Evolutionary conservation across 2,329 filamentous ascomycete species (phyloP), one percentile per base, ranked within the genome.

Genomic region (Plectosphaerella sp.): DNA sequence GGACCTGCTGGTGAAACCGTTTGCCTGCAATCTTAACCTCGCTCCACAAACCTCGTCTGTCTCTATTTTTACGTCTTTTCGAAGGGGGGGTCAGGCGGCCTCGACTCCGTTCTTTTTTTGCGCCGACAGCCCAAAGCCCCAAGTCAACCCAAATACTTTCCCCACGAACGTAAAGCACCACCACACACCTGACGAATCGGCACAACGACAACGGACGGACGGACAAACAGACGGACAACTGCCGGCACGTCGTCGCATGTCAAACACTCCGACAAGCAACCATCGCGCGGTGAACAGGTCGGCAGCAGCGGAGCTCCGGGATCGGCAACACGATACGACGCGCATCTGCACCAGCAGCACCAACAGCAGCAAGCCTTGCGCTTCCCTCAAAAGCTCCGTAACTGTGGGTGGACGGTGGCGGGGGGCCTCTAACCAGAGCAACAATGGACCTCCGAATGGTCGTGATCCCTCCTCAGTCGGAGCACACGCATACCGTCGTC

Each of bases 401-500:
- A 18, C 41, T 43, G 41, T n/a, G 41, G 41, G 41, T 22, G 41
- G 41, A 43, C 16, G 41, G 28, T 33, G 28, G 41, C 41, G 41
- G 41, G 41, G 41, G 41, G 41, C 41, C 16, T 43, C 16, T 3
- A 43, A 18, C 7, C 41, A 33, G n/a, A 43, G n/a, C n/a, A 41
- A 41, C 28, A 37, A 56, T 52, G 54, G 46, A 53, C 36, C 51
- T 50, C 14, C 18, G 51, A 22, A 25, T 54, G 16, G 36, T 56
- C 46, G 51, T 54, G 33, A 50, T 57, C 41, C 53, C 51, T 18
- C 58, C 59, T 47, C 28, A 54, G 52, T 49, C 47, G 49, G 20
- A 54, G 48, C 71, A 73, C 61, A 68, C 68, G 3, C 71, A 76
- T 59, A 76, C 72, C 1, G 62, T 73, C 45, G 60, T 76, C 53